Conservation (phyloP, 2,329 filamentous ascomycete species). For the Dothideomycetidae sp. region DNA sequence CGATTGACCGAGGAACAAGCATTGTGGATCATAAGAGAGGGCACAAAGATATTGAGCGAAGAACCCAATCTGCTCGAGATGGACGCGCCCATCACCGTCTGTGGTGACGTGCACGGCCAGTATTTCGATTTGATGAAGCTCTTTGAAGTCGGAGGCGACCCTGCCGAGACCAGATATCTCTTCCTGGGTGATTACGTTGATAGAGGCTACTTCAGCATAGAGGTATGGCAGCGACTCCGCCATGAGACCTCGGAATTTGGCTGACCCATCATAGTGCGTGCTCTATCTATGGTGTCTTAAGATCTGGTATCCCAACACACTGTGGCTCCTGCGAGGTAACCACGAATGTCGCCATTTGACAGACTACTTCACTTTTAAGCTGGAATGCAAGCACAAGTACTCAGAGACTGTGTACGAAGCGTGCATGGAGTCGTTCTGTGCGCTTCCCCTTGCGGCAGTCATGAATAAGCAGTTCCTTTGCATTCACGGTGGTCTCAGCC, state of each 20-base stretch:
- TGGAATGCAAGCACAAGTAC: conserved; percentile 99
- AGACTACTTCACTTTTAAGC: conserved; percentile 99
- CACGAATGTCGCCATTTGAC: conserved; percentile 98
- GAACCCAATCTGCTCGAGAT: conserved; percentile 97
- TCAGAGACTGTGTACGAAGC: conserved; percentile 92
- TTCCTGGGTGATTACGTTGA: conserved; percentile 98
- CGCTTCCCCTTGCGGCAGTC: conserved; percentile 79
- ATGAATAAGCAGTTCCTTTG: conserved; percentile 99
- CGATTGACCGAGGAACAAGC: conserved; percentile 95
- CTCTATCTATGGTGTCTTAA: conserved; percentile 96
- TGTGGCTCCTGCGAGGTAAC: conserved; percentile 94
- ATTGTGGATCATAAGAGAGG: conserved; percentile 81
- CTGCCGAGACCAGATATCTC: conserved; percentile 87
- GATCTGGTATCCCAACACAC: conserved; percentile 95
- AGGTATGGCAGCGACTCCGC: conserved; percentile 36
- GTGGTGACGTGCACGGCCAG: conserved; percentile 94
- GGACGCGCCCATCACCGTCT: conserved; percentile 98
- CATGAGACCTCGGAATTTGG: conserved; percentile 5
- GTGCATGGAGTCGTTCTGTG: conserved; percentile 97
- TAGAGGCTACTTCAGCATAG: conserved; percentile 96
- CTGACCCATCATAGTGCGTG: conserved; percentile 51
- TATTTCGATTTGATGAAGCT: conserved; percentile 99
- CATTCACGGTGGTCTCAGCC: conserved; percentile 91
- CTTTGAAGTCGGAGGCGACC: conserved; percentile 95
- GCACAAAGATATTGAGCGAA: conserved; percentile 70